Base-by-base conservation (phyloP, 139 green algal genomes). In the Chlamydomonas sp. region DNA sequence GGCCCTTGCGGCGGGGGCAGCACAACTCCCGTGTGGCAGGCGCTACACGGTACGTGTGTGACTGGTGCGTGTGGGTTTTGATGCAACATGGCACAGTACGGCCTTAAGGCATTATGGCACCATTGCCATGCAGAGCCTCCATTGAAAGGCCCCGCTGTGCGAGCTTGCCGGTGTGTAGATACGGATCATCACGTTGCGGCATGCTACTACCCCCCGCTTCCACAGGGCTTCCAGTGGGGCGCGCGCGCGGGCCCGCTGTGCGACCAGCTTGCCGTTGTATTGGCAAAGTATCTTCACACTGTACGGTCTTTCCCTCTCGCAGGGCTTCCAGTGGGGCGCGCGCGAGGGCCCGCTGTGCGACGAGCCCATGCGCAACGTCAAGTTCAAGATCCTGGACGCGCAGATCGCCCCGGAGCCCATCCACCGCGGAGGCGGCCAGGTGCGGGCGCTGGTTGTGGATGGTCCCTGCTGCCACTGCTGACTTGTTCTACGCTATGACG, bases 271-370 rank as follows among this genome's bases (percentile, higher is more conserved):
- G 31, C 31, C 31, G 31, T 49, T 49, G 31, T 49, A 49, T 49
- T 49, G 31, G 31, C 31, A 49, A 49, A 49, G 31, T 49, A 49
- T 49, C 31, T 49, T 49, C 31, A 49, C 31, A 49, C 31, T 49
- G 31, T 49, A 49, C 31, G 31, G 31, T 49, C 31, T 49, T 49
- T 49, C 31, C 31, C 31, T 49, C 31, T 49, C 92, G 68, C 92
- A 99, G 95, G 97, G 97, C 18, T 99, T 99, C 93, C 97, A 98
- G 92, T 99, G 98, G 98, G 98, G 98, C 8, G 94, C 95, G 57
- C 89, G 97, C 12, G 98, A 99, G 92, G 98, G 98, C 1, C 98
- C 98, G 9, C 93, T 99, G 77, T 99, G 97, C 90, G 98, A 99
- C 78, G 98, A 99, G 92, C 98, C 98, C 59, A 97, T 99, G 83